Evolutionary conservation across 495 filamentous ascomycete genomes (phyloP), one percentile per base, ranked within the genome.

Genomic region (Lasiosphaeriaceae sp.): DNA sequence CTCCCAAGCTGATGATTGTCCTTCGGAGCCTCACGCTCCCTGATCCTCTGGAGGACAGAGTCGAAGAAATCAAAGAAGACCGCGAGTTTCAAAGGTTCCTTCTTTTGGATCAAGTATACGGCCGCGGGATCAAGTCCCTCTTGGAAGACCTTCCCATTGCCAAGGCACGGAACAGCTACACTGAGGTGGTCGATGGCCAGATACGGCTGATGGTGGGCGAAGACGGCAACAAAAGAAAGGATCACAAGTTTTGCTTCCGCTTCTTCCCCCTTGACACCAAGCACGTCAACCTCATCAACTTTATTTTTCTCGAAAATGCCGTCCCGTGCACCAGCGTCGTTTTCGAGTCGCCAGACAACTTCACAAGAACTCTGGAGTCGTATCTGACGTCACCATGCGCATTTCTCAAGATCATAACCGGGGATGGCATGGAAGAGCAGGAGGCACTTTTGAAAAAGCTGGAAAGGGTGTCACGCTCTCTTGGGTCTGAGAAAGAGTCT

Each of bases 1-100:
- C 80, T 2, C 77, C 80, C 0, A 73, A 66, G 52, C 56, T 83
- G 11, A 73, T 82, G 60, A 71, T 83, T 21, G 65, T 83, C 11
- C 64, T 81, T 14, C 65, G 80, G 19, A 57, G 52, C 31, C 14
- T 14, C 39, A 0, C 65, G 0, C 44, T 76, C 12, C 71, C 73
- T 9, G n/a, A 61, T 3, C 64, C 66, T 0, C 48, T 47, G 11
- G 63, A 71, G 34, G 68, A 71, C 46, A 37, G 26, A 7, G 24
- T 66, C 50, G 47, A 56, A 1, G 11, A 17, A 1, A 51, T 63
- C 6, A 60, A 21, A 46, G 34, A 48, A 29, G 1, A 0, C 9
- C 57, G 70, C 16, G 55, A 62, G n/a, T n/a, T 35, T 4, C 1
- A 0, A 0, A 59, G 54, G 0, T 48, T 63, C 22, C 4, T 53